Evolutionary conservation across 2,329 filamentous ascomycete genomes (phyloP), one percentile per base, ranked within the genome.

Genomic region (Trichoderma semiorbis): DNA sequence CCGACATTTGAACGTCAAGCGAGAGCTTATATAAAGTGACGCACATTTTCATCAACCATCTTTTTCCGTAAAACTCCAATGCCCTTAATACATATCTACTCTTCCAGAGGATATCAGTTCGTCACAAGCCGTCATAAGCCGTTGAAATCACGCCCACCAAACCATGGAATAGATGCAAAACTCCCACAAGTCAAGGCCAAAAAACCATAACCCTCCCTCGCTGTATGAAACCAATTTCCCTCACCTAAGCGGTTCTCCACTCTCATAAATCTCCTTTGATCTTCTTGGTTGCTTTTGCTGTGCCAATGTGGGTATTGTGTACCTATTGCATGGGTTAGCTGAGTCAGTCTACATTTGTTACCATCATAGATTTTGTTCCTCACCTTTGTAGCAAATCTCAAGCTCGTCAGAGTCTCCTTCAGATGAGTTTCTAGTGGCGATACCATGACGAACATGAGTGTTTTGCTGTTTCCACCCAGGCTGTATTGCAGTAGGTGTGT

Each of bases 381-480:
- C 50, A 94, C 94, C 88, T 97, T 98, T 39, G 93, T 97, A 18
- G 96, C 96, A 82, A 99, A 99, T 78, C 96, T 92, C 81, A 99
- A 86, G 85, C 94, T 98, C 58, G 95, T 97, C 79, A 98, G 85
- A 3, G 95, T 98, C 85, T 99, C 96, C 78, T 92, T 92, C 75
- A 98, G 85, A 83, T 98, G 96, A 7, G 91, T 92, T 83, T 97
- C 93, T 72, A 98, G 85, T 39, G 96, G 96, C 76, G 92, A 96
- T 71, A 97, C 93, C 95, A 98, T 98, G 80, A 98, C 94, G 81
- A 99, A 97, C 96, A 99, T 99, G 77, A 99, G 91, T 0, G 96
- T 99, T 84, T 98, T 97, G 76, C 92, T 96, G 81, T 97, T 98
- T 18, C 96, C 96, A 5, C 96, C 95, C 8, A 99, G 85, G 3